Percentiles rank a stretch among this genome's conserved stretches.
Evolutionary conservation across 2,329 filamentous ascomycete genomes (phyloP).

Genomic region (Penicillium occitanis): DNA sequence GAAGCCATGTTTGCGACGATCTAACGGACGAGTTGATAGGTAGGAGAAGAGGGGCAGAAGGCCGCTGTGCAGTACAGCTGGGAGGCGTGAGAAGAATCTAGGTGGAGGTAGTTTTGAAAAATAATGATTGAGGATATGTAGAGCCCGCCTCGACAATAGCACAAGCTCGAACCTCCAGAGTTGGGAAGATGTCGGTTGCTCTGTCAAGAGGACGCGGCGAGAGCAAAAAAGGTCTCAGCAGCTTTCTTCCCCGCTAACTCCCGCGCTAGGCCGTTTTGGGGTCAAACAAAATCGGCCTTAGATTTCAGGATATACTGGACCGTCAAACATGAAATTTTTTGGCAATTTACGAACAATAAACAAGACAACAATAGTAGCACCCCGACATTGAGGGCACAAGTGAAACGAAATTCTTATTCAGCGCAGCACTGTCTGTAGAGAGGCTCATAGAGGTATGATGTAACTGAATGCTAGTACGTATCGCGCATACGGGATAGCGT

Average conservation of each 20-base stretch:
- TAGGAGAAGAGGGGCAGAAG: slow-evolving; percentile 17
- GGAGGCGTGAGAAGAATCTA: background rate
- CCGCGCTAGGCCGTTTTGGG: slow-evolving; percentile 17
- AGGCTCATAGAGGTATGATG: background rate
- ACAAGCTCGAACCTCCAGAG: background rate
- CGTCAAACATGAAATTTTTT: background rate
- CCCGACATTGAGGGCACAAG: background rate
- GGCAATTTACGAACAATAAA: background rate
- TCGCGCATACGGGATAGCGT: slow-evolving; percentile 1
- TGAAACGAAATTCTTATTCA: background rate
- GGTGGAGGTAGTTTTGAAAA: background rate
- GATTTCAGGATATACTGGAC: background rate
- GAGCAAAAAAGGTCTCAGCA: slow-evolving; percentile 15
- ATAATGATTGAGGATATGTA: background rate
- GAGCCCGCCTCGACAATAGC: background rate
- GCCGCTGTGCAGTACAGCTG: background rate
- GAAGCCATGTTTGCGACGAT: slow-evolving; percentile 38
- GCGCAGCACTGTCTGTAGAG: background rate
- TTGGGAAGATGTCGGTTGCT: background rate
- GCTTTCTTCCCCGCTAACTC: slow-evolving; percentile 13
- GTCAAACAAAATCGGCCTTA: slow-evolving; percentile 4
- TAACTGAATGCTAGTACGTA: slow-evolving; percentile 4
- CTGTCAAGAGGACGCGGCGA: slow-evolving; percentile 3
- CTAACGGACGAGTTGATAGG: background rate
- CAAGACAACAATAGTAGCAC: background rate